phyloP scores from a whole-genome alignment of 345 rosid species.

The Rubroshorea leprosula region DNA sequence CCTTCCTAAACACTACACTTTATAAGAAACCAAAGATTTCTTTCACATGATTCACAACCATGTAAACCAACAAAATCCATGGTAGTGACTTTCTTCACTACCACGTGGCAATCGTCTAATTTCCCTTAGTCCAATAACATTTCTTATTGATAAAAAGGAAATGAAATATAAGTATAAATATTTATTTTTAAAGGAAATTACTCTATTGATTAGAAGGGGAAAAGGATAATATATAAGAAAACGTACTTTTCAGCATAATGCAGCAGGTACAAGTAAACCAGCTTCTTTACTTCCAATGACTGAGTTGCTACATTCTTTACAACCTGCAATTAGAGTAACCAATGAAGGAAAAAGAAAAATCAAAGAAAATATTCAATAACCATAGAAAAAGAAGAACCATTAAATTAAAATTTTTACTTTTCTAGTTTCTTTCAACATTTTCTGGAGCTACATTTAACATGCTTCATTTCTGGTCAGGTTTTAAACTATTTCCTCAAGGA shows the following conservation, averaged over 20 bases:
- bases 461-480: no score
- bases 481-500: no score
- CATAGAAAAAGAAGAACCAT: background rate
- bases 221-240: no score
- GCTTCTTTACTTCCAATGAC: conserved; percentile 92
- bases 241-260: conserved; percentile 66
- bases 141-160: background rate
- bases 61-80: conserved; percentile 1
- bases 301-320: conserved; percentile 94
- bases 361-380: background rate
- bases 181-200: background rate
- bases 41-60: background rate
- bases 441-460: no score
- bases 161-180: background rate
- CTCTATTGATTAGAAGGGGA: no score
- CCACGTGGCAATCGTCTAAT: background rate
- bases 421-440: no score
- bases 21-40: background rate
- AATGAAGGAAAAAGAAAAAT: background rate
- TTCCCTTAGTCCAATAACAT: background rate
- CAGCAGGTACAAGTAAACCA: conserved; percentile 86
- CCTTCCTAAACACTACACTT: background rate
- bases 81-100: background rate
- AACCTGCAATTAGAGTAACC: conserved; percentile 60
- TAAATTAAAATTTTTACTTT: no score